phyloP scores from a whole-genome alignment of 139 green algal species.

The Micractinium sp. region DNA sequence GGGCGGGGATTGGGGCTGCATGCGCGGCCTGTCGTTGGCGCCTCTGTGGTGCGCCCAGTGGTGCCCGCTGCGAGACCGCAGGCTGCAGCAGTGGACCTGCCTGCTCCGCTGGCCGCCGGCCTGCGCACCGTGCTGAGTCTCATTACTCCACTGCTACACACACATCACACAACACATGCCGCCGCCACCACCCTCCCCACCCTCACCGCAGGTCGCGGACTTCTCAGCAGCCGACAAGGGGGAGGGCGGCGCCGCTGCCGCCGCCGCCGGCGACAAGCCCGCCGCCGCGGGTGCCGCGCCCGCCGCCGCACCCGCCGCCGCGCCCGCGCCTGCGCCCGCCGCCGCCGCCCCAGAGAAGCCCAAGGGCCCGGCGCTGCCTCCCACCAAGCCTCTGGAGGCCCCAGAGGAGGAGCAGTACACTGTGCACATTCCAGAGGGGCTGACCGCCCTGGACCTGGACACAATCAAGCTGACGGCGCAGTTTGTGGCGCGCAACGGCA shows the following conservation, averaged over 20 bases:
- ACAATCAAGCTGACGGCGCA: slow-evolving; percentile 92
- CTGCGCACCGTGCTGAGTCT: too few species aligned
- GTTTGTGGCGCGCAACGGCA: slow-evolving; percentile 95
- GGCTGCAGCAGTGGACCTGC: too few species aligned
- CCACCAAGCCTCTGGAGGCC: slow-evolving; percentile 75
- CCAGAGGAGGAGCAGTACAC: slow-evolving; percentile 93
- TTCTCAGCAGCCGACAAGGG: slow-evolving; percentile 33
- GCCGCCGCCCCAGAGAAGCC: slow-evolving; percentile 28
- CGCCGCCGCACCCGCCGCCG: slow-evolving; percentile 20
- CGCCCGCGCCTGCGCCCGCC: slow-evolving; percentile 26
- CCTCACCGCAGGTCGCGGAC: slow-evolving; percentile 37
- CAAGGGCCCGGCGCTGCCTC: slow-evolving; percentile 39
- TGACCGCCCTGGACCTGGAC: slow-evolving; percentile 90
- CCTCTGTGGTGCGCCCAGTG: too few species aligned
- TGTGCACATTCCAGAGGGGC: slow-evolving; percentile 88
- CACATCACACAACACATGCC: too few species aligned
- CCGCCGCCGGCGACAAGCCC: background rate
- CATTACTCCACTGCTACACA: too few species aligned
- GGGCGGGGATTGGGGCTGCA: too few species aligned
- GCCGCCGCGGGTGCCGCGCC: background rate
- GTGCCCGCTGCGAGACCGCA: too few species aligned
- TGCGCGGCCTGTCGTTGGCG: background rate
- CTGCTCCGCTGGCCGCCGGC: too few species aligned
- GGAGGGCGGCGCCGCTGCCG: background rate
- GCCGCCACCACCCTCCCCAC: background rate